A percentile compares a stretch with the other conserved stretches of the same genome.
Conservation (phyloP, 257 asterid species). For the Verbena officinalis region DNA sequence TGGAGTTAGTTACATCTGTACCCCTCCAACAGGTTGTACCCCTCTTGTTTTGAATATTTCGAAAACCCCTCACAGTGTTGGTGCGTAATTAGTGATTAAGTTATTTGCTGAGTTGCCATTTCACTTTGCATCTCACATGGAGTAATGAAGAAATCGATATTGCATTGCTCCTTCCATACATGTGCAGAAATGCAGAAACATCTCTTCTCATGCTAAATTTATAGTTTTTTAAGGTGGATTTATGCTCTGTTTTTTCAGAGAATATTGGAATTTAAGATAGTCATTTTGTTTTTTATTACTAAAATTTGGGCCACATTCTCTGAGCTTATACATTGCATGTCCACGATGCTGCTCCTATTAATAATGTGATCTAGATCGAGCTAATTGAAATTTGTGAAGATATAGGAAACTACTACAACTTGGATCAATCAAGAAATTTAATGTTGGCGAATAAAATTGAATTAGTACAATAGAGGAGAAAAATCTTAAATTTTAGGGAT, state of each 20-base stretch:
- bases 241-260: not conserved
- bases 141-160: not conserved
- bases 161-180: not conserved
- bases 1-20: too few relatives aligned
- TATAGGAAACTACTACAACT: too few relatives aligned
- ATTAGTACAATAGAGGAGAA: too few relatives aligned
- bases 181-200: not conserved
- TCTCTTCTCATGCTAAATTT: not conserved
- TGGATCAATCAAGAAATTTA: too few relatives aligned
- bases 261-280: not conserved
- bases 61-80: too few relatives aligned
- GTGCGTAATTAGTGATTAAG: not conserved
- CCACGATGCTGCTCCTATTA: not conserved
- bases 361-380: not conserved
- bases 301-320: too few relatives aligned
- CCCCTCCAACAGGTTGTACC: too few relatives aligned
- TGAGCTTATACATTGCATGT: not conserved
- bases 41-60: too few relatives aligned
- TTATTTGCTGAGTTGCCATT: not conserved
- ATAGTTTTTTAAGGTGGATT: not conserved
- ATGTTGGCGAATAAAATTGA: too few relatives aligned
- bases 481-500: too few relatives aligned
- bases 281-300: too few relatives aligned
- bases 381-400: too few relatives aligned
- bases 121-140: constrained; percentile 11